Evolutionary conservation across 345 rosid genomes (phyloP).

Genomic region (Corchorus olitorius): DNA sequence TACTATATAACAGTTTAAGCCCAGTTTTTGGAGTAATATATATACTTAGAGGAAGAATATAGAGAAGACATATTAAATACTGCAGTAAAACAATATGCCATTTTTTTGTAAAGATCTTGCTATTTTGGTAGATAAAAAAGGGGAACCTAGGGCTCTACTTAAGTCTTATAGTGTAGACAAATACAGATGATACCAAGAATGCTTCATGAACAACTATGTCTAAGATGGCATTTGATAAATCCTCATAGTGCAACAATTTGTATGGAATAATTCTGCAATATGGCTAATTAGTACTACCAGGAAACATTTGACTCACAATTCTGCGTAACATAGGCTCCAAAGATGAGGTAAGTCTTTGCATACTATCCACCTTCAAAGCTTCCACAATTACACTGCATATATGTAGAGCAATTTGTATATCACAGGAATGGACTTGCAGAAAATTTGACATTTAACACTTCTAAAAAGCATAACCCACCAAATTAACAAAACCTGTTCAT

Average conservation of each 20-base stretch:
- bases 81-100: too few relatives aligned
- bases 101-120: too few relatives aligned
- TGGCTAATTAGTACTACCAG: background rate
- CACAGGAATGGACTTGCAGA: constrained; percentile 23
- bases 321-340: constrained; percentile 93
- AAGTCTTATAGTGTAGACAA: too few relatives aligned
- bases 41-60: too few relatives aligned
- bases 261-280: background rate
- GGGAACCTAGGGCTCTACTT: too few relatives aligned
- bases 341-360: constrained; percentile 88
- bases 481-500: constrained; percentile 12
- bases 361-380: constrained; percentile 92
- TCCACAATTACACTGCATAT: constrained; percentile 85
- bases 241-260: background rate
- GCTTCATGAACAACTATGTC: background rate
- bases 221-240: background rate
- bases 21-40: background rate
- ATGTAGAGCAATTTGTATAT: constrained; percentile 23
- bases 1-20: background rate
- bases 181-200: too few relatives aligned
- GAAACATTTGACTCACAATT: constrained; percentile 60
- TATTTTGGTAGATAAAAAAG: too few relatives aligned
- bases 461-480: constrained; percentile 5
- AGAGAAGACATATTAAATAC: too few relatives aligned
- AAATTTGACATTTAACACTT: background rate